These are phyloP conservation scores for Colletotrichum chlorophyti DNA, from an alignment of 2,329 filamentous ascomycete genomes.

Conservation along the genomic window DNA sequence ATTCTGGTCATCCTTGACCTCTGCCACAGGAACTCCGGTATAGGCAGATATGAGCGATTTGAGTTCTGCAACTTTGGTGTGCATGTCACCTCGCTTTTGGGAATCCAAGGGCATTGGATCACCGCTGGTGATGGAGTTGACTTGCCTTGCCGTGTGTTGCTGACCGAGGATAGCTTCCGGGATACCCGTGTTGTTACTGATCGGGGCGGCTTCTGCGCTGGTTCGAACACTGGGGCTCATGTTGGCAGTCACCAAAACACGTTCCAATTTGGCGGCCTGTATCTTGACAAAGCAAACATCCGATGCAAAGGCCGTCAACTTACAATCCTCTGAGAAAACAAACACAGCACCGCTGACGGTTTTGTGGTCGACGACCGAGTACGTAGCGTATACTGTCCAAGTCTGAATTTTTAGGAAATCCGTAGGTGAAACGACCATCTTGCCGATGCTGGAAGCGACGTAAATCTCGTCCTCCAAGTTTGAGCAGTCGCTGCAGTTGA, in stretches of 20 bases:
- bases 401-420: constrained; percentile 21
- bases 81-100: too few species aligned
- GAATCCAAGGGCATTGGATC: too few species aligned
- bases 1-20: constrained; percentile 25
- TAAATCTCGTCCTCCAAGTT: constrained; percentile 28
- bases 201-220: too few species aligned
- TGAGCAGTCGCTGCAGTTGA: constrained; percentile 29
- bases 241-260: constrained; percentile 27
- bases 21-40: constrained; percentile 27
- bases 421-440: constrained; percentile 27
- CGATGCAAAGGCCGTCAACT: constrained; percentile 24
- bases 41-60: constrained; percentile 23
- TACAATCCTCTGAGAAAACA: constrained; percentile 24
- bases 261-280: constrained; percentile 26
- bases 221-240: neutral
- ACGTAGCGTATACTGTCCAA: constrained; percentile 31
- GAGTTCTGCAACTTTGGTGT: neutral
- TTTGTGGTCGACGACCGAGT: constrained; percentile 21
- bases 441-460: constrained; percentile 27
- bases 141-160: too few species aligned
- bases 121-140: too few species aligned
- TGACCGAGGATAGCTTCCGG: too few species aligned
- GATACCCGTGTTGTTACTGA: too few species aligned
- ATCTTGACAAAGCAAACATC: constrained; percentile 30
- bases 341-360: constrained; percentile 29